A percentile compares a stretch with the other conserved stretches of the same genome.
Conservation (phyloP, 805 yeast genomes). For the Lachancea nothofagi region DNA sequence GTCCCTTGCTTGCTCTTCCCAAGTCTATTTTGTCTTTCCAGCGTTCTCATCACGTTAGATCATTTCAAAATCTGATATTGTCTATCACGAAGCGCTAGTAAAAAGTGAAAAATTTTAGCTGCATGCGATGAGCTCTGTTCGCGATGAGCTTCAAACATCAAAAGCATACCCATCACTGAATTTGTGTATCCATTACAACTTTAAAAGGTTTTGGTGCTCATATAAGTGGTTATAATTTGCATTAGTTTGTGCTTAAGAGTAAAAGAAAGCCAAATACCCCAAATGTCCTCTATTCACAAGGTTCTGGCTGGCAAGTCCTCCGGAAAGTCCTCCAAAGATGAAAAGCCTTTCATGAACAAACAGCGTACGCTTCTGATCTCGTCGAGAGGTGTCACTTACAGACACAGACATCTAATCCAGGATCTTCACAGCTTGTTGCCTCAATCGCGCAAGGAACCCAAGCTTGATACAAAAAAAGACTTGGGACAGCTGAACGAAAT, state of each 20-base stretch:
- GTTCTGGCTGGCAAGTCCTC: constrained; percentile 50
- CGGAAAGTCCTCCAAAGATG: constrained; percentile 26
- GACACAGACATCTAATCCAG: constrained; percentile 90
- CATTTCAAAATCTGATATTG: too few species aligned
- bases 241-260: too few species aligned
- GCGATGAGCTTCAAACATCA: constrained; percentile 2
- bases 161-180: too few species aligned
- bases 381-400: constrained; percentile 88
- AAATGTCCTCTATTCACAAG: constrained; percentile 69
- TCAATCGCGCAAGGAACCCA: constrained; percentile 94
- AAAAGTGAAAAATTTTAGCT: constrained; percentile 1
- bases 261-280: too few species aligned
- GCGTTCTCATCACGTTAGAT: background rate
- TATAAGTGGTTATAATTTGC: background rate
- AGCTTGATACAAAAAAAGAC: constrained; percentile 87
- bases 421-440: constrained; percentile 80
- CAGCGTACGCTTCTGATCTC: constrained; percentile 86
- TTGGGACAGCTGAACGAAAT: constrained; percentile 86
- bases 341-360: constrained; percentile 64
- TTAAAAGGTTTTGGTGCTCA: too few species aligned
- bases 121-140: constrained; percentile 6
- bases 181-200: too few species aligned
- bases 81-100: constrained; percentile 1
- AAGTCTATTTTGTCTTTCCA: background rate
- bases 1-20: background rate